Evolutionary conservation across 306 rosid species (phyloP), one percentile per base, ranked within the genome.

Genomic region (Mucuna pruriens): DNA sequence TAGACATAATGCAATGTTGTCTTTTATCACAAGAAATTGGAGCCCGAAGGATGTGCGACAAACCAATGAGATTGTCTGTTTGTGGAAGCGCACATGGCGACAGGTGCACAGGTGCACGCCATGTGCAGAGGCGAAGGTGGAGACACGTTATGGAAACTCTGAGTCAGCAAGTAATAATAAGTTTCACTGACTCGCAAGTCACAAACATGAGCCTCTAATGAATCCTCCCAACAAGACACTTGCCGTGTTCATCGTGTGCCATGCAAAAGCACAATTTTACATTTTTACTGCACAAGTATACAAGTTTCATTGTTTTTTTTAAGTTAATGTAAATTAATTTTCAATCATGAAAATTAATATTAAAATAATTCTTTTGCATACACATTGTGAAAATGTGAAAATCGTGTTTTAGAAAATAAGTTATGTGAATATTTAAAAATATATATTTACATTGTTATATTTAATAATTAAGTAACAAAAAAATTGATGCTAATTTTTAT

Each of bases 71-170:
- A 19, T 77, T 76, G 91, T 81, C 84, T n/a, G 70, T 26, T 78
- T 66, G 58, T 2, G 88, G 57, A 54, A 7, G 33, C 45, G 89
- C 94, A 92, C 94, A 86, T 93, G 96, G 89, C 8, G 19, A 70
- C 82, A n/a, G n/a, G n/a, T n/a, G n/a, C n/a, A n/a, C 85, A 26
- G 91, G 95, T 81, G 45, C 9, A 16, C 26, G 74, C 84, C 87
- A 86, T 79, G 79, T 75, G 84, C 71, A 75, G 83, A 23, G 38
- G 45, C 22, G n/a, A 3, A 19, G 70, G 66, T 49, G 9, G 40
- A 69, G 80, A 70, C 85, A 62, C 90, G 88, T 86, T 84, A 25
- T 23, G 71, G 71, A 38, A 65, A 38, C 16, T 33, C 6, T 3
- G 9, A 36, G 48, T 36, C 29, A 65, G 48, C 48, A 36, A 34